Evolutionary conservation across 148 eudicot species (phyloP).

Genomic region (Rhododendron kiyosumense): DNA sequence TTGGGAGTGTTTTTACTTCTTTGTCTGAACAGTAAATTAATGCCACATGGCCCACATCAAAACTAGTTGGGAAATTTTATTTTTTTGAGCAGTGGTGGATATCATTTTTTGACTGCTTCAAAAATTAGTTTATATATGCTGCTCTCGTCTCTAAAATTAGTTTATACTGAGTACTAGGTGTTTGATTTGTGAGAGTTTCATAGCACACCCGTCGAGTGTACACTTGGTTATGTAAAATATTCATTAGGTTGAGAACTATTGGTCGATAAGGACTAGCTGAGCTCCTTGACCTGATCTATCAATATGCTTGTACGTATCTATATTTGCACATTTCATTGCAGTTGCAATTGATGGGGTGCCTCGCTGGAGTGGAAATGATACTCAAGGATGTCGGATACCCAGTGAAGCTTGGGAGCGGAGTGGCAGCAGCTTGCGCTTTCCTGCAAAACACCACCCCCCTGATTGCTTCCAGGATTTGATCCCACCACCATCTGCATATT

Average conservation of each 20-base stretch:
- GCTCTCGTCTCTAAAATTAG: too few relatives aligned
- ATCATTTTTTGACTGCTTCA: too few relatives aligned
- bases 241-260: neutral
- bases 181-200: neutral
- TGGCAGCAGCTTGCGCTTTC: slow-evolving; percentile 78
- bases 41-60: too few relatives aligned
- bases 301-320: neutral
- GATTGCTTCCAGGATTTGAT: slow-evolving; percentile 91
- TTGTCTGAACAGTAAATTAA: too few relatives aligned
- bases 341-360: slow-evolving; percentile 93
- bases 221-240: neutral
- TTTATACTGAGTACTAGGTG: neutral
- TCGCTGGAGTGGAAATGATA: slow-evolving; percentile 98
- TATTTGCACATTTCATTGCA: slow-evolving; percentile 20
- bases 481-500: neutral
- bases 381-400: slow-evolving; percentile 98
- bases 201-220: neutral
- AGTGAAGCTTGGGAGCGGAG: slow-evolving; percentile 89
- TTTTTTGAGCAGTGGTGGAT: too few relatives aligned
- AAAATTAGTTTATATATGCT: too few relatives aligned
- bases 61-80: too few relatives aligned
- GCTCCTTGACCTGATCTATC: neutral
- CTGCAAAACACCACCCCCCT: slow-evolving; percentile 75
- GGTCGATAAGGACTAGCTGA: neutral
- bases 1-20: too few relatives aligned